Percentiles rank a stretch among this genome's conserved stretches.
Conservation (phyloP, 352 stramenopile genomes). For the Globisporangium cystogenes region DNA sequence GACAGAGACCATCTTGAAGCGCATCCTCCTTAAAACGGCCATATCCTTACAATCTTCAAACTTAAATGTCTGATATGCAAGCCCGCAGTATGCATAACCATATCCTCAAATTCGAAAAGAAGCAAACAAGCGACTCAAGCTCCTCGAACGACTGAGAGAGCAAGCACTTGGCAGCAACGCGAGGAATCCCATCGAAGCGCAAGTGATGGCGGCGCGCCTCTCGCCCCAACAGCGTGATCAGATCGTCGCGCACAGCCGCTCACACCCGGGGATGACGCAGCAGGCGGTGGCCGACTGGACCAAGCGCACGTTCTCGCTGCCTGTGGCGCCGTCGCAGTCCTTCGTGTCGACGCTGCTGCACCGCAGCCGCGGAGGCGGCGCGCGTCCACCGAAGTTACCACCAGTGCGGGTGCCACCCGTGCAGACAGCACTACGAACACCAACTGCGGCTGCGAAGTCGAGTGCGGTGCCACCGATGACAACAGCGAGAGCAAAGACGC, state of each 20-base stretch:
- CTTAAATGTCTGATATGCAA: neutral
- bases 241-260: constrained; percentile 5
- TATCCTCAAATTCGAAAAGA: too few relatives aligned
- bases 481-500: too few relatives aligned
- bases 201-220: neutral
- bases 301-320: constrained; percentile 9
- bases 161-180: neutral
- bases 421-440: too few relatives aligned
- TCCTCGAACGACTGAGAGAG: neutral
- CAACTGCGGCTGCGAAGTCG: neutral
- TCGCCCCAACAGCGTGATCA: constrained; percentile 5
- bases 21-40: too few relatives aligned
- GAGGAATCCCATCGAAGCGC: neutral
- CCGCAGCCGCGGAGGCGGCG: neutral
- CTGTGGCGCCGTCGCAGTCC: constrained; percentile 10
- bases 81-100: neutral
- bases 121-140: neutral
- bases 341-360: constrained; percentile 11
- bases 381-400: neutral
- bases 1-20: neutral
- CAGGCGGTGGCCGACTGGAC: constrained; percentile 9
- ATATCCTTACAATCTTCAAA: neutral
- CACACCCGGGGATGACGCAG: constrained; percentile 15
- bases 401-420: too few relatives aligned
- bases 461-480: too few relatives aligned